These are phyloP conservation scores for Pichia rugopelliculosa DNA, from an alignment of 805 yeast species.

Conservation along the genomic window DNA sequence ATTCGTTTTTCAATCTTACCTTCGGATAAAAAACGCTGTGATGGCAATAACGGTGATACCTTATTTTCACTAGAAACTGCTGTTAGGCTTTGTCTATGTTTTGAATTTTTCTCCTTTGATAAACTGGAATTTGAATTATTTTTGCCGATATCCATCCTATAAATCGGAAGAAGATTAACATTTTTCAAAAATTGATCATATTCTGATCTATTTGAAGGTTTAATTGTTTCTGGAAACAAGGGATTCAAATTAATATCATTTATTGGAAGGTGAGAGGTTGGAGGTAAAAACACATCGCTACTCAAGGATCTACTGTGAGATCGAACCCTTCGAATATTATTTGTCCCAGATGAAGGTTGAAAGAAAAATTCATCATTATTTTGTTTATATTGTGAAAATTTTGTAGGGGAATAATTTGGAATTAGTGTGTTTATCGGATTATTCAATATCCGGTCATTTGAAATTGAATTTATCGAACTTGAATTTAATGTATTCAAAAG, in stretches of 20 bases:
- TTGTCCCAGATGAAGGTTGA: neutral
- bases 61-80: neutral
- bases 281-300: neutral
- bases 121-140: neutral
- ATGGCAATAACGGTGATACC: slow-evolving; percentile 1
- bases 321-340: neutral
- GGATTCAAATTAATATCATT: neutral
- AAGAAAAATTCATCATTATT: neutral
- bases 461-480: neutral
- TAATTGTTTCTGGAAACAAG: neutral
- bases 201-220: neutral
- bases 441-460: neutral
- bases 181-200: slow-evolving; percentile 6
- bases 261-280: neutral
- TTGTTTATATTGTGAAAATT: neutral
- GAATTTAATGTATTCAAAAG: neutral
- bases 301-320: slow-evolving; percentile 1
- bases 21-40: neutral
- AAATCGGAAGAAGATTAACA: slow-evolving; percentile 9
- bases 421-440: neutral
- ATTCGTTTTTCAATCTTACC: neutral
- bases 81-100: neutral
- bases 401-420: neutral
- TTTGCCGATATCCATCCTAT: slow-evolving; percentile 6
- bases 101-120: neutral